Percentiles rank a stretch among this genome's conserved stretches.
phyloP scores from a whole-genome alignment of 345 rosid genomes.

The Nasturtium officinale region DNA sequence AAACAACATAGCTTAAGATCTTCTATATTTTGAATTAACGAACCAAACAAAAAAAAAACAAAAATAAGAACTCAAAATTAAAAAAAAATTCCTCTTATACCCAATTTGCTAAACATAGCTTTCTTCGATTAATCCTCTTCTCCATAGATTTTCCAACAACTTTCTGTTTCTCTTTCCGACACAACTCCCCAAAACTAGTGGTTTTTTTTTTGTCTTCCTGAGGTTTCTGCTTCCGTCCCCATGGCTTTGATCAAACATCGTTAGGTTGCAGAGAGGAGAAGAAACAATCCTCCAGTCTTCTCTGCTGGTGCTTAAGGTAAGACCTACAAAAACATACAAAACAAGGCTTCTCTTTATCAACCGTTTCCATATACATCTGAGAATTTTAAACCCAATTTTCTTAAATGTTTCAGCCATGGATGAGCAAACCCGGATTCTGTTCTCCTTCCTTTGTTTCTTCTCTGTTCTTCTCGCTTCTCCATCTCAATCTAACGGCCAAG shows the following conservation, averaged over 20 bases:
- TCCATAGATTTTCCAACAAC: conserved; percentile 24
- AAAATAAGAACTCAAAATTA: too few relatives aligned
- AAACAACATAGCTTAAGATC: not conserved
- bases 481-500: conserved; percentile 33
- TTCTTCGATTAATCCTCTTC: conserved; percentile 36
- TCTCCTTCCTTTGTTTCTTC: conserved; percentile 40
- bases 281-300: conserved; percentile 46
- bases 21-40: conserved; percentile 8
- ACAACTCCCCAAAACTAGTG: conserved; percentile 22
- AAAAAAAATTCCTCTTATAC: conserved; percentile 23
- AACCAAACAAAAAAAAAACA: not conserved
- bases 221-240: conserved; percentile 28
- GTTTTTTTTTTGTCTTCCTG: conserved; percentile 25
- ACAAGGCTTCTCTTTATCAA: not conserved
- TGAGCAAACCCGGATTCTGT: conserved; percentile 30
- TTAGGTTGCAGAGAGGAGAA: conserved; percentile 41
- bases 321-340: conserved; percentile 41
- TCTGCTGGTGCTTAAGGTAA: conserved; percentile 52
- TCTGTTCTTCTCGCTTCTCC: conserved; percentile 34
- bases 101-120: conserved; percentile 37
- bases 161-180: conserved; percentile 42
- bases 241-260: conserved; percentile 39
- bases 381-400: not conserved
- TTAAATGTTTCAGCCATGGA: conserved; percentile 46
- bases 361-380: conserved; percentile 41